Evolutionary conservation across 1,139 yeast genomes (phyloP).

Genomic region (Taphrina deformans): DNA sequence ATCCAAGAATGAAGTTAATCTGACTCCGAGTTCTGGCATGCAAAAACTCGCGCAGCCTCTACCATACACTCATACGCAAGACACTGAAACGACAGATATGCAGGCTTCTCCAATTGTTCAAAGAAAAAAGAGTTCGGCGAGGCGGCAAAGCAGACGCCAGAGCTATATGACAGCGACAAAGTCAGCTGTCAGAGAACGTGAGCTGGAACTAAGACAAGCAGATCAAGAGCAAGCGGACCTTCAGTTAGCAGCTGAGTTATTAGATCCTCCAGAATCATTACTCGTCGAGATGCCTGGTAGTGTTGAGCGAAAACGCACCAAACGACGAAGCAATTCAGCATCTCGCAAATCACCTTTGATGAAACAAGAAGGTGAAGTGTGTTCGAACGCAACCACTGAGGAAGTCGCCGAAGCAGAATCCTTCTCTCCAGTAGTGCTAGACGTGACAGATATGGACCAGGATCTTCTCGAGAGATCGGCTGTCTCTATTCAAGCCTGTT

Average conservation of each 20-base stretch:
- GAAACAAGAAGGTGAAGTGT: not conserved
- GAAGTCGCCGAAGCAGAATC: not conserved
- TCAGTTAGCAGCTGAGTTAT: not conserved
- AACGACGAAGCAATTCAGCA: slow-evolving; percentile 13
- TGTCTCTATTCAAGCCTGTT: slow-evolving; percentile 15
- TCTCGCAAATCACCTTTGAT: slow-evolving; percentile 17
- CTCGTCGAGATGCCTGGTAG: slow-evolving; percentile 35
- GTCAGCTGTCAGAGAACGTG: slow-evolving; percentile 26
- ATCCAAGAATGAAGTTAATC: too few relatives aligned
- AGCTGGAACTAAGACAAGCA: slow-evolving; percentile 19
- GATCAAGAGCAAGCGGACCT: slow-evolving; percentile 25
- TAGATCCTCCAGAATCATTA: slow-evolving; percentile 19
- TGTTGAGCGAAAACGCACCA: slow-evolving; percentile 33
- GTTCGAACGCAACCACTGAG: not conserved
- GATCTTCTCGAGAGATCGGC: not conserved
- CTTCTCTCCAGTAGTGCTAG: not conserved
- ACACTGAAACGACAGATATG: not conserved
- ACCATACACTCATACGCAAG: not conserved
- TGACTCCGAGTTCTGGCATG: not conserved
- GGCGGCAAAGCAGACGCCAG: slow-evolving; percentile 33
- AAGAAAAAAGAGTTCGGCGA: not conserved
- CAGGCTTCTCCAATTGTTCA: not conserved
- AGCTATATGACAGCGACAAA: slow-evolving; percentile 35
- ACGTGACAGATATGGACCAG: not conserved
- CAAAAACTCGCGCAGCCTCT: not conserved